Percentiles rank a stretch among this genome's conserved stretches.
These are phyloP conservation scores for Radiomyces spectabilis DNA, from an alignment of 192 early-diverging fungal species.

Conservation along the genomic window DNA sequence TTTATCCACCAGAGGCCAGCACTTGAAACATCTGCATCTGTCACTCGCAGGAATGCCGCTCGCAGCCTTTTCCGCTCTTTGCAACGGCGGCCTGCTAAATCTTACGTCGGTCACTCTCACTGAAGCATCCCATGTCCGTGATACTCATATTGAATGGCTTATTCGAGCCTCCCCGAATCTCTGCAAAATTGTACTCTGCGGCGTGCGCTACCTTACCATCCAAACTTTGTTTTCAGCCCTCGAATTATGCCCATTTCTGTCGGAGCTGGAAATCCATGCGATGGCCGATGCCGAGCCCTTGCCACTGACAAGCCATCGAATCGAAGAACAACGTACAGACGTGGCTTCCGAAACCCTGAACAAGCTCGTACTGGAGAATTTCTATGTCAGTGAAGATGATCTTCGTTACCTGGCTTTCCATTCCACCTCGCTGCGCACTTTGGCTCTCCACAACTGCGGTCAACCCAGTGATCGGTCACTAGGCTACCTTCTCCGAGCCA, in stretches of 20 bases:
- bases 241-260: not conserved
- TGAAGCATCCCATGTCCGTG: constrained; percentile 13
- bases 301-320: too few species aligned
- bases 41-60: not conserved
- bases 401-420: too few species aligned
- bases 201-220: not conserved
- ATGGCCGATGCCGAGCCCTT: too few species aligned
- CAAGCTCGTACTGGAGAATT: too few species aligned
- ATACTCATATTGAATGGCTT: not conserved
- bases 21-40: not conserved
- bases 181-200: not conserved
- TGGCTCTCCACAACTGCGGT: too few species aligned
- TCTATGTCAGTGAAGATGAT: too few species aligned
- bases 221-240: not conserved
- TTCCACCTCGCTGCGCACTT: too few species aligned
- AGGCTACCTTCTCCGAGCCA: too few species aligned
- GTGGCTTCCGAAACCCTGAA: too few species aligned
- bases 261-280: not conserved
- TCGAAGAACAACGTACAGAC: too few species aligned
- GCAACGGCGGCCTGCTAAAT: not conserved
- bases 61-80: not conserved
- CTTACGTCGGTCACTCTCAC: constrained; percentile 8
- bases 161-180: not conserved
- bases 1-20: too few species aligned
- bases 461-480: too few species aligned